Percentiles rank a stretch among this genome's conserved stretches.
These are phyloP conservation scores for Suillus fuscotomentosus DNA, from an alignment of 768 basidiomycete species.

Conservation along the genomic window DNA sequence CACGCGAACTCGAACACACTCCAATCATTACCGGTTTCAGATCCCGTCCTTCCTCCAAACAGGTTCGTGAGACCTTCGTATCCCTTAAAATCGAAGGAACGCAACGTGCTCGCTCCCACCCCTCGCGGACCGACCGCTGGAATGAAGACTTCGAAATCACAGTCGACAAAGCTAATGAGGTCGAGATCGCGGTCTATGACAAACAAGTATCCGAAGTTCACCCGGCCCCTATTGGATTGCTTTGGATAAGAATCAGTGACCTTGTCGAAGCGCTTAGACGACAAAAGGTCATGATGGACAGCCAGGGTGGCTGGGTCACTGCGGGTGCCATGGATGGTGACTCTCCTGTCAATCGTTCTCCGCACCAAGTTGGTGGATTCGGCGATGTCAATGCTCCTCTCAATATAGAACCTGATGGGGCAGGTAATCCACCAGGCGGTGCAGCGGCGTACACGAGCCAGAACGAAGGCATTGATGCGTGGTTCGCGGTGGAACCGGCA, in stretches of 20 bases:
- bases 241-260: slow-evolving; percentile 94
- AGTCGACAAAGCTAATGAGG: slow-evolving; percentile 98
- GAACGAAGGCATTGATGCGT: slow-evolving; percentile 87
- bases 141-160: slow-evolving; percentile 96
- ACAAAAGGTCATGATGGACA: slow-evolving; percentile 88
- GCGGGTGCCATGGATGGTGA: slow-evolving; percentile 85
- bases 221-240: slow-evolving; percentile 86
- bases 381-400: slow-evolving; percentile 45
- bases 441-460: slow-evolving; percentile 21
- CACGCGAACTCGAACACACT: slow-evolving; percentile 93
- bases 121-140: slow-evolving; percentile 94
- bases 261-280: slow-evolving; percentile 90
- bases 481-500: slow-evolving; percentile 98
- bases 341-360: slow-evolving; percentile 42
- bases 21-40: slow-evolving; percentile 62
- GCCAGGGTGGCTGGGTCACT: slow-evolving; percentile 93
- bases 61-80: slow-evolving; percentile 78
- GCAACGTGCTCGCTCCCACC: slow-evolving; percentile 87
- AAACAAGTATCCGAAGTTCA: slow-evolving; percentile 80
- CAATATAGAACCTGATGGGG: slow-evolving; percentile 33
- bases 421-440: slow-evolving; percentile 27
- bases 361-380: slow-evolving; percentile 48
- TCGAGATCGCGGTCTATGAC: slow-evolving; percentile 95
- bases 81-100: slow-evolving; percentile 97
- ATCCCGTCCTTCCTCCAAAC: slow-evolving; percentile 77